Evolutionary conservation across 1,284 basidiomycete species (phyloP).

Genomic region (Tilletiaria anomala): DNA sequence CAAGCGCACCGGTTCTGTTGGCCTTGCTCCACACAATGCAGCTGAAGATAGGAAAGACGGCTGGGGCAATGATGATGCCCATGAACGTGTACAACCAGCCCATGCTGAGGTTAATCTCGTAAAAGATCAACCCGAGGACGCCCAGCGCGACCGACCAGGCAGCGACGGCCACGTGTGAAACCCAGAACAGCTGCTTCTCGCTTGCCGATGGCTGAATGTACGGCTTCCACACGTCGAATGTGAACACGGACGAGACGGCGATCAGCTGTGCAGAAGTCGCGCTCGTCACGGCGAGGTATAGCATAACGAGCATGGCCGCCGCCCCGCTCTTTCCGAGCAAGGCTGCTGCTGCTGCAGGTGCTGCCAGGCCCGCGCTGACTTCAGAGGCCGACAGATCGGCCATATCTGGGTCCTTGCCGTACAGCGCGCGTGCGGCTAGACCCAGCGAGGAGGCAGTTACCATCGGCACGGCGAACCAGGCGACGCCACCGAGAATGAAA

Average conservation of each 20-base stretch:
- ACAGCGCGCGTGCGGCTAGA: constrained; percentile 47
- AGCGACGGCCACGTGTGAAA: too few species aligned
- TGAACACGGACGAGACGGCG: constrained; percentile 51
- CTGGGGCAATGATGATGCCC: constrained; percentile 69
- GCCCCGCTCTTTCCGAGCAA: constrained; percentile 57
- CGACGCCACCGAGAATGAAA: constrained; percentile 71
- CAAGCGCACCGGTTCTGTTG: constrained; percentile 42
- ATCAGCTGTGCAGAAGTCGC: constrained; percentile 79
- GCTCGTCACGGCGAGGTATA: constrained; percentile 52
- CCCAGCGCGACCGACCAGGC: constrained; percentile 65
- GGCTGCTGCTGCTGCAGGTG: constrained; percentile 50
- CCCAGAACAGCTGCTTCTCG: constrained; percentile 51
- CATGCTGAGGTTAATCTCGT: constrained; percentile 72
- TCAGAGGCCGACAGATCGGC: constrained; percentile 14
- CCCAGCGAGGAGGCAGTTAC: constrained; percentile 51
- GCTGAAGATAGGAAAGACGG: constrained; percentile 69
- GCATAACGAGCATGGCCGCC: constrained; percentile 61
- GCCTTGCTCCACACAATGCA: constrained; percentile 43
- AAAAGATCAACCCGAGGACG: constrained; percentile 68
- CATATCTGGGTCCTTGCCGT: constrained; percentile 17
- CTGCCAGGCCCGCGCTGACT: constrained; percentile 28
- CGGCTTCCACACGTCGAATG: constrained; percentile 52
- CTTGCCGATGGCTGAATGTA: constrained; percentile 53
- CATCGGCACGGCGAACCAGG: constrained; percentile 53
- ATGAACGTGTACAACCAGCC: constrained; percentile 48